Evolutionary conservation across 1,284 basidiomycete genomes (phyloP).

Genomic region (Stereum hirsutum): DNA sequence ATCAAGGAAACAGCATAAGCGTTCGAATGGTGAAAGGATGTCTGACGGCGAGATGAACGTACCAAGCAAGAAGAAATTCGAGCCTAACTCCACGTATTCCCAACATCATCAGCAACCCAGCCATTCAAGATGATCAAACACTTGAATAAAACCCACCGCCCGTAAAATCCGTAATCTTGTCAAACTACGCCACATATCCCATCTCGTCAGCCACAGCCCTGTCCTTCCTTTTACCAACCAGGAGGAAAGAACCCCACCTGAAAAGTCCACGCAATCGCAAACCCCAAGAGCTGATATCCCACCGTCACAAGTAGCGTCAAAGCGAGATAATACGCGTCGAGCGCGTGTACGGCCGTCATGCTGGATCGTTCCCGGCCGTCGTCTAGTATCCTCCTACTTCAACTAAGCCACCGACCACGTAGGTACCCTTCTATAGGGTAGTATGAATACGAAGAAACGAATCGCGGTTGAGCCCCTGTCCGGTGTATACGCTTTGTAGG

Average conservation of each 20-base stretch:
- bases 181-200: conserved; percentile 36
- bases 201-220: neutral
- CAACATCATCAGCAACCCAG: neutral
- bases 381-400: no score
- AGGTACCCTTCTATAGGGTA: no score
- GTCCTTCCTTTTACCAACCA: neutral
- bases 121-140: neutral
- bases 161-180: conserved; percentile 67
- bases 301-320: conserved; percentile 3
- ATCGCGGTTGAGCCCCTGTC: no score
- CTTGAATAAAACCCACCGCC: conserved; percentile 31
- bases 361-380: no score
- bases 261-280: conserved; percentile 4
- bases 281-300: conserved; percentile 4
- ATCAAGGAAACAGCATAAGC: neutral
- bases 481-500: no score
- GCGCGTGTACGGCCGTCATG: conserved; percentile 4
- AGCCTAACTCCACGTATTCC: conserved; percentile 26
- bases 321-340: conserved; percentile 5
- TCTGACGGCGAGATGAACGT: conserved; percentile 1
- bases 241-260: neutral
- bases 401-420: no score
- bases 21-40: neutral
- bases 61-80: conserved; percentile 62
- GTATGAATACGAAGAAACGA: no score